These are phyloP conservation scores for Austroboletus eburneus DNA, from an alignment of 768 basidiomycete genomes.

Conservation along the genomic window DNA sequence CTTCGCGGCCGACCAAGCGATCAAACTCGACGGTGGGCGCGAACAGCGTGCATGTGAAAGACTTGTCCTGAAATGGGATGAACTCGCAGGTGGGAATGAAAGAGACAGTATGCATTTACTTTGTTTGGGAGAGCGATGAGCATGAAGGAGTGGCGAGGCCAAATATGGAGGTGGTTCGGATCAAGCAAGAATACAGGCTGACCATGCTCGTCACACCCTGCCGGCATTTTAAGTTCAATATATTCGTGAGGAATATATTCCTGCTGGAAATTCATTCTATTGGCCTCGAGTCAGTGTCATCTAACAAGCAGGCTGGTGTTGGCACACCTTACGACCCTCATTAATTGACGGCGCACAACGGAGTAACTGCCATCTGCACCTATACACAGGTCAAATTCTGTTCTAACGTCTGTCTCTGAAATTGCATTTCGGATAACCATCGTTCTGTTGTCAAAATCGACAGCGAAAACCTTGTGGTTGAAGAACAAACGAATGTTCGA, in stretches of 20 bases:
- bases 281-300: slow-evolving; percentile 17
- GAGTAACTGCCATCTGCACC: slow-evolving; percentile 96
- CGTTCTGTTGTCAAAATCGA: slow-evolving; percentile 68
- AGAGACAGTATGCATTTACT: slow-evolving; percentile 44
- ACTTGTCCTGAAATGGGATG: slow-evolving; percentile 67
- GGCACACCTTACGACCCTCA: slow-evolving; percentile 85
- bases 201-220: slow-evolving; percentile 59
- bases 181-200: slow-evolving; percentile 76
- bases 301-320: slow-evolving; percentile 9
- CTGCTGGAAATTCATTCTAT: slow-evolving; percentile 92
- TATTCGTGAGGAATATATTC: slow-evolving; percentile 96
- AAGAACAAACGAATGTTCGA: slow-evolving; percentile 70
- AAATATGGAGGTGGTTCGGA: slow-evolving; percentile 96
- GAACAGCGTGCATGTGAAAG: slow-evolving; percentile 97
- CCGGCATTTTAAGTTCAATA: slow-evolving; percentile 93
- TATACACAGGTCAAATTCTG: slow-evolving; percentile 74
- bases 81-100: slow-evolving; percentile 25
- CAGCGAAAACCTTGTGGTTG: slow-evolving; percentile 70
- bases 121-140: slow-evolving; percentile 97
- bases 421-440: slow-evolving; percentile 49
- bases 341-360: slow-evolving; percentile 87
- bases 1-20: slow-evolving; percentile 54
- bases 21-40: slow-evolving; percentile 77
- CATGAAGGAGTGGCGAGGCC: slow-evolving; percentile 99
- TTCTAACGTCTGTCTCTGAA: slow-evolving; percentile 40